Conservation (phyloP, 345 rosid species). For the Salix dunnii region DNA sequence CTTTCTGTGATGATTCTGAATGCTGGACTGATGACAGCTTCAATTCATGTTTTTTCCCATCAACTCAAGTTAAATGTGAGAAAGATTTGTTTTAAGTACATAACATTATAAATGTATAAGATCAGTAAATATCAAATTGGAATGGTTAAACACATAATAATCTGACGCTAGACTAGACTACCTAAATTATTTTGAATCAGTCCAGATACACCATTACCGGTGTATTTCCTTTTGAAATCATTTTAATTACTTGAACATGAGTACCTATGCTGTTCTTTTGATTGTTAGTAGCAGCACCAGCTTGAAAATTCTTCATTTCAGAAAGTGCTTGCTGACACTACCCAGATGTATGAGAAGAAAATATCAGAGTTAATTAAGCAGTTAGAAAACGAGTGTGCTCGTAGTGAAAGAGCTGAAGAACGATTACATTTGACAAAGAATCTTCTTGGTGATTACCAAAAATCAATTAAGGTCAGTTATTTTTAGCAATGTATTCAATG, state of each 20-base stretch:
- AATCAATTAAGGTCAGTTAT: constrained; percentile 54
- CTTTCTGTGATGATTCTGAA: neutral
- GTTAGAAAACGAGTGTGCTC: constrained; percentile 50
- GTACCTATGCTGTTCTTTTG: constrained; percentile 28
- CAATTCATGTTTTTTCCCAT: neutral
- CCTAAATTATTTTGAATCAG: neutral
- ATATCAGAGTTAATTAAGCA: constrained; percentile 53
- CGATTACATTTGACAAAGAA: constrained; percentile 47
- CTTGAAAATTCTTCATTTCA: constrained; percentile 66
- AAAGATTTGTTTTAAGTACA: neutral
- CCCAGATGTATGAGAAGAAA: constrained; percentile 78
- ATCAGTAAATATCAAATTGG: neutral
- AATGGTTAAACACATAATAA: neutral
- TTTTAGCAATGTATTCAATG: neutral
- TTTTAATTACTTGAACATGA: neutral
- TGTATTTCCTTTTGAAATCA: no score
- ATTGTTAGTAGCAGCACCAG: constrained; percentile 58
- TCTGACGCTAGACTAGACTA: neutral
- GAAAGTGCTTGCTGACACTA: constrained; percentile 70
- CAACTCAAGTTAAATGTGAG: neutral
- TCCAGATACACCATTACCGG: neutral
- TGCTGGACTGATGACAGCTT: neutral
- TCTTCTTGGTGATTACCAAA: constrained; percentile 47
- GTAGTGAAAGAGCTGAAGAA: constrained; percentile 42
- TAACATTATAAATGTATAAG: neutral